Conservation (phyloP, 2,329 filamentous ascomycete genomes). For the Xylariaceae sp. region DNA sequence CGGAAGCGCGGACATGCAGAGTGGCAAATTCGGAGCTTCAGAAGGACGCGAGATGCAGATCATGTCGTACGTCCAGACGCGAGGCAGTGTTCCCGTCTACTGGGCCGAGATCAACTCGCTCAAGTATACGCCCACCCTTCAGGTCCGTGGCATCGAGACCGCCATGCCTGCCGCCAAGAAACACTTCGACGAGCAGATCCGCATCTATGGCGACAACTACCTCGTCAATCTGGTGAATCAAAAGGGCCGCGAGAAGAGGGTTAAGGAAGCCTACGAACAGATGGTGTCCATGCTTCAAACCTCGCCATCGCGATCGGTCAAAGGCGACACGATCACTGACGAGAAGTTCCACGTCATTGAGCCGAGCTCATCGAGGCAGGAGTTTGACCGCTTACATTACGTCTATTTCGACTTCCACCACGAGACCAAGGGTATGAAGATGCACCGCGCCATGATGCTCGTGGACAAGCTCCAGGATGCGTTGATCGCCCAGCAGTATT, state of each 20-base stretch:
- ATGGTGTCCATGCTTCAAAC: conserved; percentile 72
- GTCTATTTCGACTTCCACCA: conserved; percentile 98
- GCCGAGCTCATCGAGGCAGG: conserved; percentile 43
- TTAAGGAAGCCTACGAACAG: conserved; percentile 92
- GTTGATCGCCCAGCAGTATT: conserved; percentile 77
- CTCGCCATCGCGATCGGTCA: conserved; percentile 56
- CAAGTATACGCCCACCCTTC: conserved; percentile 82
- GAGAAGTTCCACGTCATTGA: conserved; percentile 82
- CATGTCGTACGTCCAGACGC: conserved; percentile 89
- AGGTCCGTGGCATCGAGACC: conserved; percentile 76
- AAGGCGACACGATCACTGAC: conserved; percentile 57
- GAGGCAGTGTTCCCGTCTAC: conserved; percentile 90
- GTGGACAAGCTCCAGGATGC: conserved; percentile 74
- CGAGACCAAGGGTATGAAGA: conserved; percentile 90
- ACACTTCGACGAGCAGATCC: conserved; percentile 92
- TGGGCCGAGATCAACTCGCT: conserved; percentile 96
- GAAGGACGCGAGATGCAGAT: conserved; percentile 74
- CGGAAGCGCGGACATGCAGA: conserved; percentile 67
- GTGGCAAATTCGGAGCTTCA: conserved; percentile 54
- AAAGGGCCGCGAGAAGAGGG: conserved; percentile 77
- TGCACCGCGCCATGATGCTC: conserved; percentile 83
- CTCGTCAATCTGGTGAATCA: conserved; percentile 97
- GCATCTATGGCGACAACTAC: conserved; percentile 91
- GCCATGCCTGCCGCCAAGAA: conserved; percentile 70
- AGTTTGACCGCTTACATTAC: conserved; percentile 84